These are phyloP conservation scores for Aulographum hederae DNA, from an alignment of 2,329 filamentous ascomycete species.

Conservation along the genomic window DNA sequence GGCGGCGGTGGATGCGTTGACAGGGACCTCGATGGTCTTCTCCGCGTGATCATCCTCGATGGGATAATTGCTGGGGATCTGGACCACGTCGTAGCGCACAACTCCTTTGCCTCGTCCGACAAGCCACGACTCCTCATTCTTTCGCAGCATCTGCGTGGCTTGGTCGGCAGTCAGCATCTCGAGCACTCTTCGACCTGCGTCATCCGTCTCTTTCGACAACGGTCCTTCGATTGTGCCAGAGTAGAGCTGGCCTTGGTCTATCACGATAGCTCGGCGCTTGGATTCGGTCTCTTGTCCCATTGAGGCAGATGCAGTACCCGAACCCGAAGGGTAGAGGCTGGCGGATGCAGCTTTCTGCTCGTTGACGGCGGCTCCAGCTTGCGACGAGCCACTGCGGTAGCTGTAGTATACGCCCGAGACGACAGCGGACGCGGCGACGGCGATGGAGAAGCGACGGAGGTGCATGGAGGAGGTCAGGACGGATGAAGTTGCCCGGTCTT, in stretches of 20 bases:
- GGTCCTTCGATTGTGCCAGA: conserved; percentile 76
- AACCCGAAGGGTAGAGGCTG: too few relatives aligned
- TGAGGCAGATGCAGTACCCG: not conserved
- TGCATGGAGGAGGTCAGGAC: conserved; percentile 42
- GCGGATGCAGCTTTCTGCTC: too few relatives aligned
- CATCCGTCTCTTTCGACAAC: conserved; percentile 73
- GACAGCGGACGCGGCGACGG: conserved; percentile 47
- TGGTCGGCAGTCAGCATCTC: conserved; percentile 96
- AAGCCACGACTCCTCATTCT: conserved; percentile 79
- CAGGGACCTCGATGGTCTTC: conserved; percentile 85
- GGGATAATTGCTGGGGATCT: conserved; percentile 88
- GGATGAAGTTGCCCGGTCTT: conserved; percentile 15
- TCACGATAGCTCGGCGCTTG: conserved; percentile 49
- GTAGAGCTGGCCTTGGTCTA: conserved; percentile 79
- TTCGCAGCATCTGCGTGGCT: conserved; percentile 72
- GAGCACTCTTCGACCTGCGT: conserved; percentile 67
- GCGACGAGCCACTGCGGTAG: conserved; percentile 30
- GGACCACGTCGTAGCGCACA: conserved; percentile 83
- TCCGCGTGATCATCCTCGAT: conserved; percentile 98
- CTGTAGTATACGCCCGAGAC: conserved; percentile 64
- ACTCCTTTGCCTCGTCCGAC: conserved; percentile 83
- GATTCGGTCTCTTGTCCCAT: conserved; percentile 20
- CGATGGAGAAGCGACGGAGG: conserved; percentile 47
- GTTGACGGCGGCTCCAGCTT: conserved; percentile 7
- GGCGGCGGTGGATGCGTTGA: conserved; percentile 34